Base-by-base conservation (phyloP, 2,329 filamentous ascomycete genomes). In the Claviceps citrina region DNA sequence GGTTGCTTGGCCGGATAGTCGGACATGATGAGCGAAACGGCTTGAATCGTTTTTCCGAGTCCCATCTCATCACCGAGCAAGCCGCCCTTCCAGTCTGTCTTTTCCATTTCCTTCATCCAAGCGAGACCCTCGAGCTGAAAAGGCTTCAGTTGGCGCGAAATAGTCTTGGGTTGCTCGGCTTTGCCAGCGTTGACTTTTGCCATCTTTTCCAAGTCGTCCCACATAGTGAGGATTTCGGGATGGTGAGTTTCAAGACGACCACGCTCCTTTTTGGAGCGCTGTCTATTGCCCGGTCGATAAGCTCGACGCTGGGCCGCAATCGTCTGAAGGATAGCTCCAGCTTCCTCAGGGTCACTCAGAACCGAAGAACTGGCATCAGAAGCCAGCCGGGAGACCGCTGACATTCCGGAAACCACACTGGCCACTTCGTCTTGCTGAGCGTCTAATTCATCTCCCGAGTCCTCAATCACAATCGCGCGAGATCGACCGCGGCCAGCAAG, bases 51-150 rank as follows among this genome's bases (percentile, higher is more conserved):
- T 65, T 98, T 98, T 37, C 91, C 91, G 63, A 98, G 83, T 6
- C 91, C 91, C 91, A 98, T 98, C 61, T 98, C 91, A 51, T 98
- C 91, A 43, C 91, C 91, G 2, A 98, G 71, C 2, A 98, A 68
- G 12, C 91, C 91, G 15, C 91, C 91, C 53, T 78, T 84, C 72
- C 87, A 96, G 30, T 81, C 64, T 0, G 76, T 81, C 60, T 83
- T 67, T 57, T 98, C 91, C 70, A 96, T 93, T 41, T 73, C 78
- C 44, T 73, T 76, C 85, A 98, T 93, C 91, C 91, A 98, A 38
- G 85, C 79, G 30, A 98, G 67, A 4, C 91, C 91, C 60, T 95
- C 82, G 5, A 94, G 76, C 54, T 98, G 91, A 56, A 96, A 98
- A 0, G 81, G 79, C 59, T 98, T 95, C 46, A 98, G 68, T 41